phyloP scores from a whole-genome alignment of 345 rosid genomes.

The Sisymbrium irio region DNA sequence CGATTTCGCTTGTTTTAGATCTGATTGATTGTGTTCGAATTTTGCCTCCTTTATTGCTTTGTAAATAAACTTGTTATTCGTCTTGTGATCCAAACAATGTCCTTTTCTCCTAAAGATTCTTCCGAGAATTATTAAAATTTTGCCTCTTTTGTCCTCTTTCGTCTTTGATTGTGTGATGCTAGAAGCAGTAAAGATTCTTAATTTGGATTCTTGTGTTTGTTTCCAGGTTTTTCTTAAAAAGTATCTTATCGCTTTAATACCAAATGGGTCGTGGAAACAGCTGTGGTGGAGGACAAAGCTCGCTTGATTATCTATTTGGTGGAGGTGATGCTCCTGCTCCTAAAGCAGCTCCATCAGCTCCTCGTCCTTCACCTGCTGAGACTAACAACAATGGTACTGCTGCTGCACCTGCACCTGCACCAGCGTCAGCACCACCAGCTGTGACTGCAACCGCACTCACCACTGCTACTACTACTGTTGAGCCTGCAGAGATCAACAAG shows the following conservation, averaged over 20 bases:
- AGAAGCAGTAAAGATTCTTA: too few relatives aligned
- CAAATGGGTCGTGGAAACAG: slow-evolving; percentile 82
- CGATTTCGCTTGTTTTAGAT: slow-evolving; percentile 10
- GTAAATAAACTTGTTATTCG: background rate
- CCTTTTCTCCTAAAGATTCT: background rate
- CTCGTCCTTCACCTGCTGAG: slow-evolving; percentile 33
- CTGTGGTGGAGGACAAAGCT: slow-evolving; percentile 87
- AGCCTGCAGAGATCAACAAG: slow-evolving; percentile 42
- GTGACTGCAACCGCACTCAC: slow-evolving; percentile 28
- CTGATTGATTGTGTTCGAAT: too few relatives aligned
- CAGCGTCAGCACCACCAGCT: background rate
- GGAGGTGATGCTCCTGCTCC: slow-evolving; percentile 50
- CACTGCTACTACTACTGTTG: slow-evolving; percentile 20
- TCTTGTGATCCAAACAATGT: background rate
- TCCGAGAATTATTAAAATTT: background rate
- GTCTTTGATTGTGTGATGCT: background rate
- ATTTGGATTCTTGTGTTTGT: background rate
- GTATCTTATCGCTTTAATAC: background rate
- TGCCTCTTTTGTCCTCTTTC: background rate
- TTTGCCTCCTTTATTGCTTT: background rate
- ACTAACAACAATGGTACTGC: slow-evolving; percentile 9
- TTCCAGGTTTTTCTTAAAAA: slow-evolving; percentile 1
- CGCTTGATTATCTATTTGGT: slow-evolving; percentile 73
- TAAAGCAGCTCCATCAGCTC: slow-evolving; percentile 32
- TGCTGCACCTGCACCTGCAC: background rate